Percentiles rank a stretch among this genome's conserved stretches.
Conservation (phyloP, 2,329 filamentous ascomycete species). For the Fusarium bulbicola region DNA sequence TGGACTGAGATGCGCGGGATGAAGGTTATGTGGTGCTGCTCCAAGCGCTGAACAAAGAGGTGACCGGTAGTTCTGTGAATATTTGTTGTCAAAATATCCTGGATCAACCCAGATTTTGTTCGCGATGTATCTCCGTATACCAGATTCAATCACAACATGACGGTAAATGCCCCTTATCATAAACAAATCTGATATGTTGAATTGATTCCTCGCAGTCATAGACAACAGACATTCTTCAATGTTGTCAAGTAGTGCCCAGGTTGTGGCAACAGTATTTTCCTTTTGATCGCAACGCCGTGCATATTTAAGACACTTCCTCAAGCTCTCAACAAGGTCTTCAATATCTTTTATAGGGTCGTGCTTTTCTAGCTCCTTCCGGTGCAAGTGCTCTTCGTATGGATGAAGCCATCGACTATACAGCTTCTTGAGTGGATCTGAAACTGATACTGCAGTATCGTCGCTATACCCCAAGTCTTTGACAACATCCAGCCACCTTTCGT, state of each 20-base stretch:
- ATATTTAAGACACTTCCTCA: neutral
- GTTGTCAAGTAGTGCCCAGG: neutral
- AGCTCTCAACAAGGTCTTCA: neutral
- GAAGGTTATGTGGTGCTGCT: neutral
- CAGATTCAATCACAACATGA: conserved; percentile 6
- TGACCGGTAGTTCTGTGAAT: neutral
- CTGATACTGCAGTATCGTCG: neutral
- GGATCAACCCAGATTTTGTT: neutral
- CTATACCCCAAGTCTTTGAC: neutral
- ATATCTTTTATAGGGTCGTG: neutral
- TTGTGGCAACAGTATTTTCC: neutral
- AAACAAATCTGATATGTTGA: neutral
- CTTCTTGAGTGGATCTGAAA: neutral
- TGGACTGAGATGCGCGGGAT: neutral
- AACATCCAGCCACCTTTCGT: neutral
- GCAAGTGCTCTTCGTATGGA: neutral
- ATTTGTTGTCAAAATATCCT: neutral
- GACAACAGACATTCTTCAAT: neutral
- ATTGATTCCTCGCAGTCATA: neutral
- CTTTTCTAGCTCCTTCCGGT: neutral
- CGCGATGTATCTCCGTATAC: neutral
- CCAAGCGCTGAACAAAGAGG: neutral
- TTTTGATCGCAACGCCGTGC: neutral
- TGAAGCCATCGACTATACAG: neutral
- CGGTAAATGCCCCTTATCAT: neutral